Conservation (phyloP, 2,329 filamentous ascomycete species). For the Thyridium curvatum region DNA sequence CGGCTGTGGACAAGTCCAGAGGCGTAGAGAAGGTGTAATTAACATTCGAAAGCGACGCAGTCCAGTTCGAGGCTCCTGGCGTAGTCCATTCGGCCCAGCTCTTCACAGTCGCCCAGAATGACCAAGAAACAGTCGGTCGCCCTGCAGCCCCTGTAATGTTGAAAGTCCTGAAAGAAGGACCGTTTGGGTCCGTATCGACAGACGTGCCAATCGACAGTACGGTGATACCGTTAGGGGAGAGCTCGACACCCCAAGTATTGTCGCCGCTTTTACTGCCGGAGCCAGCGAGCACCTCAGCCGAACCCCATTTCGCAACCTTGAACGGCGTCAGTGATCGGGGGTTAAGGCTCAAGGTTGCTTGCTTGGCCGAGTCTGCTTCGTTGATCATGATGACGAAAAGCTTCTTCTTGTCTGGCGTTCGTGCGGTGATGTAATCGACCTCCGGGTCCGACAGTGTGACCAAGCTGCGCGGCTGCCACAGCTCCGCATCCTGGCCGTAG, state of each 20-base stretch:
- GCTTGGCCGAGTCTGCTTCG: neutral
- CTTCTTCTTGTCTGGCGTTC: conserved; percentile 3
- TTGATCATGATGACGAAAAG: conserved; percentile 5
- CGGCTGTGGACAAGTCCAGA: conserved; percentile 2
- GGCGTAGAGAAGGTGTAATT: conserved; percentile 6
- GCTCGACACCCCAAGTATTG: conserved; percentile 3
- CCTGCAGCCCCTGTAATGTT: neutral
- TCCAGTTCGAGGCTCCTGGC: conserved; percentile 5
- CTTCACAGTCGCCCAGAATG: conserved; percentile 6
- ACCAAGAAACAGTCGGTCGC: conserved; percentile 4
- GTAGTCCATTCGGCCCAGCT: conserved; percentile 7
- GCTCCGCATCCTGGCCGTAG: conserved; percentile 3
- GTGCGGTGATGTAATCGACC: conserved; percentile 5
- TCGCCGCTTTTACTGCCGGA: neutral
- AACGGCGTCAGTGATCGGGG: conserved; percentile 2
- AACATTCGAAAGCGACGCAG: conserved; percentile 1
- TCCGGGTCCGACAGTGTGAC: conserved; percentile 1
- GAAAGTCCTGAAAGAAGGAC: conserved; percentile 3
- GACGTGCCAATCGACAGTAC: conserved; percentile 3
- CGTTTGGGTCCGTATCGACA: conserved; percentile 1
- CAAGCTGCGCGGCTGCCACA: conserved; percentile 5
- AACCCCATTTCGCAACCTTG: conserved; percentile 1
- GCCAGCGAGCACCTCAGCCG: neutral
- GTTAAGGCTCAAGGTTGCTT: neutral
- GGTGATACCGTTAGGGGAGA: conserved; percentile 1